Evolutionary conservation across 2,329 filamentous ascomycete genomes (phyloP).

Genomic region (Ceratocystis cacaofunesta): DNA sequence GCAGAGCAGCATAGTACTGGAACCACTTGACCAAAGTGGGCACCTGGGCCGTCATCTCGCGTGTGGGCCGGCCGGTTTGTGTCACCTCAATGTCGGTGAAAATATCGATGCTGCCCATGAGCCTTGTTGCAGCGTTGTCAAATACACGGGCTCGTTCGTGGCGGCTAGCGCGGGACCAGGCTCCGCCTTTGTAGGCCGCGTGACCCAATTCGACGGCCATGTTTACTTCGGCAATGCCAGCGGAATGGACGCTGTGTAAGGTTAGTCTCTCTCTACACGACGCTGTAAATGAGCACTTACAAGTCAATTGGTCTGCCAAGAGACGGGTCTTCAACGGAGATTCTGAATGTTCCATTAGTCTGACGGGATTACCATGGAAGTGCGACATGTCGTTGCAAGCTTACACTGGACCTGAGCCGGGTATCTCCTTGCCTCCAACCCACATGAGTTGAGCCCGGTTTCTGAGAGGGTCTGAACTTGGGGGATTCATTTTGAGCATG

Average conservation of each 20-base stretch:
- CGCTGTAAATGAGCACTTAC: slow-evolving; percentile 23
- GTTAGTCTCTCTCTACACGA: neutral
- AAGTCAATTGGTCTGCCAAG: slow-evolving; percentile 37
- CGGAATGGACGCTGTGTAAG: slow-evolving; percentile 19
- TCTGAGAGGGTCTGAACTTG: too few relatives aligned
- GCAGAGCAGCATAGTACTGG: slow-evolving; percentile 30
- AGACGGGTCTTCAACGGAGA: slow-evolving; percentile 39
- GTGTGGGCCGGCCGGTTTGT: slow-evolving; percentile 31
- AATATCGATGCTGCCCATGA: slow-evolving; percentile 27
- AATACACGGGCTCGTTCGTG: slow-evolving; percentile 29
- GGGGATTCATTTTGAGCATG: too few relatives aligned
- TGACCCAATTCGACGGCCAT: slow-evolving; percentile 33
- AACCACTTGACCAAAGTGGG: slow-evolving; percentile 25
- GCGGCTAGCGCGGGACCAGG: slow-evolving; percentile 30
- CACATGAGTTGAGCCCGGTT: slow-evolving; percentile 17
- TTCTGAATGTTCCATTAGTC: slow-evolving; percentile 24
- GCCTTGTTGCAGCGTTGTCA: slow-evolving; percentile 31
- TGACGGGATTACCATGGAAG: neutral
- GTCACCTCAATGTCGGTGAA: slow-evolving; percentile 32
- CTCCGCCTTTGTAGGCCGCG: slow-evolving; percentile 28
- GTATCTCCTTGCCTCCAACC: slow-evolving; percentile 21
- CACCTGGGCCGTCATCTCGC: slow-evolving; percentile 26
- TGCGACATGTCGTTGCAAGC: slow-evolving; percentile 20
- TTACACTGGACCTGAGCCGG: slow-evolving; percentile 33
- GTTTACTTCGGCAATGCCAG: slow-evolving; percentile 34